Base-by-base conservation (phyloP, 495 filamentous ascomycete genomes). In the Daldinia grandis region DNA sequence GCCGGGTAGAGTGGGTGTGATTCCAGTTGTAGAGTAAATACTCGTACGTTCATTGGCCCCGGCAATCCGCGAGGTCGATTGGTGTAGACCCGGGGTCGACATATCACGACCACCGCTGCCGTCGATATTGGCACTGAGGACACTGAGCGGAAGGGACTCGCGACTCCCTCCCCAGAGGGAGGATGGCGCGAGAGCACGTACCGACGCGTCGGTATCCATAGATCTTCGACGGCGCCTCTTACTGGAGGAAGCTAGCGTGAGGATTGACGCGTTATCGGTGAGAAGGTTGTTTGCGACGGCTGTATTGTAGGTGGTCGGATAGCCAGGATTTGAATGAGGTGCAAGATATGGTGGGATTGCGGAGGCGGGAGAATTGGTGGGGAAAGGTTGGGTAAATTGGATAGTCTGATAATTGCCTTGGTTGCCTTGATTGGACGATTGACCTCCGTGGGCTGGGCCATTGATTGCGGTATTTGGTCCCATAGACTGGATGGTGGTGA, bases 181-280 rank as follows among this genome's bases (percentile, higher is more conserved):
- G 0, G 93, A 96, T 0, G 95, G 95, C 1, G 95, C 93, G 25
- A 99, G 85, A 2, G 93, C 95, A 47, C 95, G 93, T 17, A 98
- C 91, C 0, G 94, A 97, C 3, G 96, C 96, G 78, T 98, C 95
- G 0, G 96, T 98, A 78, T 99, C 95, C 74, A 98, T 86, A 0
- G 93, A 97, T 66, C 93, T 92, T 40, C 95, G 85, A 19, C 95
- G 91, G 49, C 93, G 90, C 28, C 91, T 88, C 77, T 98, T 97
- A 21, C 94, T 97, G 0, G 94, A 98, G 5, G 94, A 97, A 1
- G 95, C 95, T n/a, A 99, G 86, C 0, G 95, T 99, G 27, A 99
- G 86, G 63, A 98, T 95, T 17, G 94, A 97, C 0, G 95, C 95
- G 76, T 99, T 94, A 75, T 99, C 95, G 7, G 93, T 96, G 25